Conservation (phyloP, 805 yeast species). For the Hanseniaspora singularis region DNA sequence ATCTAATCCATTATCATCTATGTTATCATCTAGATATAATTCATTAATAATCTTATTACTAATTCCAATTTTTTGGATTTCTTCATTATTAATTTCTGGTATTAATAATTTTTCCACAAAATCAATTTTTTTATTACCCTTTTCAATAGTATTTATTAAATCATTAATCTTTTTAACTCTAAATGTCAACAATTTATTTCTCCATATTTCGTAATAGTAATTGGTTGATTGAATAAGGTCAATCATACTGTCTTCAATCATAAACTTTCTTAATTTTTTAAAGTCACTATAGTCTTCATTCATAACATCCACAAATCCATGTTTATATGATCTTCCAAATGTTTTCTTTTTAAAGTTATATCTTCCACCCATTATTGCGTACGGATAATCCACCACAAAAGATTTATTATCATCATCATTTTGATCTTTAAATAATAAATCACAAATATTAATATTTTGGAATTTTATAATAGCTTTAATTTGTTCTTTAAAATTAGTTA, state of each 20-base stretch:
- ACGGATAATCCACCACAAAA: slow-evolving; percentile 68
- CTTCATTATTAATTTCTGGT: slow-evolving; percentile 11
- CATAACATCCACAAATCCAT: slow-evolving; percentile 84
- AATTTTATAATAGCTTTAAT: slow-evolving; percentile 40
- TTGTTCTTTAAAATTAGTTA: slow-evolving; percentile 40
- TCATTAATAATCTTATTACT: slow-evolving; percentile 8
- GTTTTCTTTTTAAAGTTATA: slow-evolving; percentile 35
- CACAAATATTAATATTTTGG: slow-evolving; percentile 50
- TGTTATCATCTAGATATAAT: slow-evolving; percentile 22
- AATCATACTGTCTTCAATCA: slow-evolving; percentile 60
- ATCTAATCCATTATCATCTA: slow-evolving; percentile 28
- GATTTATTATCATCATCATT: slow-evolving; percentile 20
- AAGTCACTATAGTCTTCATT: slow-evolving; percentile 72
- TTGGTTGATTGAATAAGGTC: slow-evolving; percentile 72
- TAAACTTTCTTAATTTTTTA: slow-evolving; percentile 44
- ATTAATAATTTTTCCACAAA: slow-evolving; percentile 3
- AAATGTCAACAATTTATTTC: slow-evolving; percentile 44
- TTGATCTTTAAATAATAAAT: slow-evolving; percentile 33
- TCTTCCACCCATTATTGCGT: slow-evolving; percentile 58
- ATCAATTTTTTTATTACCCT: slow-evolving; percentile 18
- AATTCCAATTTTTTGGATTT: slow-evolving; percentile 4
- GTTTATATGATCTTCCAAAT: slow-evolving; percentile 66
- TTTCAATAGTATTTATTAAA: background rate
- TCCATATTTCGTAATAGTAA: slow-evolving; percentile 53
- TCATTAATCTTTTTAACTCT: slow-evolving; percentile 26